Base-by-base conservation (phyloP, 345 rosid species). In the Populus pruinosa region DNA sequence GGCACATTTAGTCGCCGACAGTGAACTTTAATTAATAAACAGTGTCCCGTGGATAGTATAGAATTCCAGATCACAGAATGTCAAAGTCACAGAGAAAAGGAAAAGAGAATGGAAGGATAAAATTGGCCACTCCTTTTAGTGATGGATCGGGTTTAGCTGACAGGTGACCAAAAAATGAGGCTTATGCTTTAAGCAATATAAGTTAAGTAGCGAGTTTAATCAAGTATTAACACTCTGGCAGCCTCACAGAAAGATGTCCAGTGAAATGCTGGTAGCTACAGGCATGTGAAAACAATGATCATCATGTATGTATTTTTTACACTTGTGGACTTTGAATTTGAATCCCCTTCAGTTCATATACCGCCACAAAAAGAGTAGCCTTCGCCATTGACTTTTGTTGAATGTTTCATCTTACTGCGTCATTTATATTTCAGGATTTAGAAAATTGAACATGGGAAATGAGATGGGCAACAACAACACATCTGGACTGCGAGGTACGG, bases 381-480 rank as follows among this genome's bases (percentile, higher is more conserved):
- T 77, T 72, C 47, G 44, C 70, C 65, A 77, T 29, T 33, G 49
- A 67, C 27, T 16, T 29, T 47, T 59, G 59, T 13, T 53, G 53
- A 61, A 71, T 47, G 17, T 50, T 79, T 67, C 33, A 76, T 83
- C 70, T 74, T 71, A 36, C 39, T 56, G 76, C 35, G 64, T 69
- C 66, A 73, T 84, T 87, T 82, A 81, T 86, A 81, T 82, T 76
- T 85, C 85, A 88, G 91, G 86, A 71, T 74, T 73, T 67, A 41
- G 67, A 66, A 75, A 59, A 56, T 69, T 89, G 84, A 86, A 35
- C 69, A 86, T 89, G 92, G 87, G 87, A 65, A 86, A 82, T 81
- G 92, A 89, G 83, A 88, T 88, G 92, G 91, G 93, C 27, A 89
- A 89, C 87, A 87, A 69, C 67, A 89, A 86, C 85, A 79, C 92